These are phyloP conservation scores for Diaporthe citri DNA, from an alignment of 2,329 filamentous ascomycete genomes.

Conservation along the genomic window DNA sequence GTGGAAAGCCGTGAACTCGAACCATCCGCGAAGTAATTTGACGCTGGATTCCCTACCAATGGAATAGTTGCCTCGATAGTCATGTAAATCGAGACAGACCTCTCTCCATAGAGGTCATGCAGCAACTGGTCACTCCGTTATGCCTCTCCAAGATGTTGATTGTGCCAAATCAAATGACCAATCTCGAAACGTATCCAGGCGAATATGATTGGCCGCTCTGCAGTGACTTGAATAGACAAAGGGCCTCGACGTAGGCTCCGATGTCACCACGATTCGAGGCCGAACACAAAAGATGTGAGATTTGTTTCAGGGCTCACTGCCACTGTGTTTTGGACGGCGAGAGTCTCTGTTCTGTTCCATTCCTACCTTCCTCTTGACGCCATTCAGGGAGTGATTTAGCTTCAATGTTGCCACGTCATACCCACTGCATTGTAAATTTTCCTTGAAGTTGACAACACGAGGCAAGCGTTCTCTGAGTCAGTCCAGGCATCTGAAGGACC, in stretches of 20 bases:
- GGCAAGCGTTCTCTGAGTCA: background rate
- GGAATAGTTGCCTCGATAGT: background rate
- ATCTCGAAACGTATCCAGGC: background rate
- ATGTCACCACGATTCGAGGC: background rate
- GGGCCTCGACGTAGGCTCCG: background rate
- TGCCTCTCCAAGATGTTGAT: background rate
- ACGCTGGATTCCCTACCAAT: background rate
- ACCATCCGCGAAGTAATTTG: too few relatives aligned
- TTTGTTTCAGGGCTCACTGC: background rate
- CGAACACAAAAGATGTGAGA: background rate
- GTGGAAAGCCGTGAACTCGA: background rate
- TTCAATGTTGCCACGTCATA: background rate
- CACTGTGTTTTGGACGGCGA: background rate
- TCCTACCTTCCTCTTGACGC: too few relatives aligned
- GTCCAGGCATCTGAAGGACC: background rate
- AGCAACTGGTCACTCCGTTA: background rate
- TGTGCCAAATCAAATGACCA: background rate
- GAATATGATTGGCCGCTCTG: background rate
- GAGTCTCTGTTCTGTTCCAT: background rate
- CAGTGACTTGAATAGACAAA: background rate
- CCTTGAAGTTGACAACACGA: background rate
- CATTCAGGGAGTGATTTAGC: background rate
- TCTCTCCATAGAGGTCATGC: background rate
- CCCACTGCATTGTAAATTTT: background rate
- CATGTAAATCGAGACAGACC: background rate